A percentile compares a stretch with the other conserved stretches of the same genome.
Conservation (phyloP, 345 rosid species). For the Durio zibethinus region DNA sequence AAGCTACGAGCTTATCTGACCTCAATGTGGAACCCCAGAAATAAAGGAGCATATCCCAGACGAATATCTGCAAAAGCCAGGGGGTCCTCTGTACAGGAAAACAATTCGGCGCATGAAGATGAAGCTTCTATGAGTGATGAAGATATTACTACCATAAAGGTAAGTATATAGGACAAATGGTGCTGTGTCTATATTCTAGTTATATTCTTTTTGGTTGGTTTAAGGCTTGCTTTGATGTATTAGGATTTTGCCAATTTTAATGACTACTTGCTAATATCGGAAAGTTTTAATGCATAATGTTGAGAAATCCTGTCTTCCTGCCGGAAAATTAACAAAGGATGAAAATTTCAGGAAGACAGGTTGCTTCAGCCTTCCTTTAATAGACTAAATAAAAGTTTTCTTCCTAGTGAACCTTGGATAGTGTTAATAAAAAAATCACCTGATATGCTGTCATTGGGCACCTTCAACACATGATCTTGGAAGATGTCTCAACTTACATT, state of each 20-base stretch:
- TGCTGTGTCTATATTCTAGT: too few relatives aligned
- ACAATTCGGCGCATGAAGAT: constrained; percentile 7
- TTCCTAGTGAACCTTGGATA: not conserved
- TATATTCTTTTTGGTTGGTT: too few relatives aligned
- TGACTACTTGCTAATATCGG: too few relatives aligned
- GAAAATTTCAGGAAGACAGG: not conserved
- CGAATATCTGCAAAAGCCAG: constrained; percentile 38
- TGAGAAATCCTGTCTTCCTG: not conserved
- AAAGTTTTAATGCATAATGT: too few relatives aligned
- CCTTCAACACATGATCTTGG: too few relatives aligned
- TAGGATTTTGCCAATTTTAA: too few relatives aligned
- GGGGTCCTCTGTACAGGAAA: constrained; percentile 26
- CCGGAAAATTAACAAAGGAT: not conserved
- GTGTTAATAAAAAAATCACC: not conserved
- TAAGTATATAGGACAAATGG: constrained; percentile 9
- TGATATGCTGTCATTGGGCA: not conserved
- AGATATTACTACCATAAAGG: constrained; percentile 46
- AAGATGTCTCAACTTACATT: not conserved
- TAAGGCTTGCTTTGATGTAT: too few relatives aligned
- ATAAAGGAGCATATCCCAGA: constrained; percentile 43
- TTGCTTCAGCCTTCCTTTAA: not conserved
- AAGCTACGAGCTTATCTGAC: constrained; percentile 67
- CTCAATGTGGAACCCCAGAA: constrained; percentile 58
- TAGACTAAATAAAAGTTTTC: not conserved
- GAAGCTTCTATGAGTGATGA: constrained; percentile 28